Percentiles rank a stretch among this genome's conserved stretches.
Conservation (phyloP, 2,329 filamentous ascomycete genomes). For the Tolypocladium inflatum region DNA sequence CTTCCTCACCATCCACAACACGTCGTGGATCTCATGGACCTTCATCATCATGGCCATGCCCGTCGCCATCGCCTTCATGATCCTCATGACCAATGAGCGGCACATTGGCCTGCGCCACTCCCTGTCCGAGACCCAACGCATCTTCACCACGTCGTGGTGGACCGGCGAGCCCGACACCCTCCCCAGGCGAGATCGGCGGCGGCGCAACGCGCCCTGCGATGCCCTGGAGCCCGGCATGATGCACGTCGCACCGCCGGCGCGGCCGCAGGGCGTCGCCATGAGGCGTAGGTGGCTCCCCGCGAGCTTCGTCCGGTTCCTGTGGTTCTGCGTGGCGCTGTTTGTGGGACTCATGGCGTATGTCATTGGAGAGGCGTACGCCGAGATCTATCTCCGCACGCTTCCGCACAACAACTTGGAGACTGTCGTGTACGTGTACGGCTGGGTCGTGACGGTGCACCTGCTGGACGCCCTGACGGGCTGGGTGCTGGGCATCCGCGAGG, state of each 20-base stretch:
- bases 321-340: constrained; percentile 56
- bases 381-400: constrained; percentile 57
- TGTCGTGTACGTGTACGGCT: constrained; percentile 60
- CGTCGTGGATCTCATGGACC: constrained; percentile 59
- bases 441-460: constrained; percentile 57
- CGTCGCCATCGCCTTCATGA: constrained; percentile 54
- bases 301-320: constrained; percentile 59
- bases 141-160: constrained; percentile 59
- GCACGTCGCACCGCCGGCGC: constrained; percentile 13
- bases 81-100: constrained; percentile 54
- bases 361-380: constrained; percentile 59
- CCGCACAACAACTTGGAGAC: constrained; percentile 59
- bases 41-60: constrained; percentile 63
- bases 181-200: constrained; percentile 4
- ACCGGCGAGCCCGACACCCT: constrained; percentile 45
- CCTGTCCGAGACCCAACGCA: constrained; percentile 56
- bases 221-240: constrained; percentile 28
- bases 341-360: constrained; percentile 57
- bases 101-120: constrained; percentile 52
- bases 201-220: constrained; percentile 14
- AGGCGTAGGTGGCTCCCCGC: constrained; percentile 50
- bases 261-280: constrained; percentile 27
- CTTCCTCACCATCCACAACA: constrained; percentile 52
- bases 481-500: constrained; percentile 56
- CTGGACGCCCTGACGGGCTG: constrained; percentile 56